phyloP scores from a whole-genome alignment of 2,329 filamentous ascomycete genomes.

The Hymenotorrendiella dingleyae region DNA sequence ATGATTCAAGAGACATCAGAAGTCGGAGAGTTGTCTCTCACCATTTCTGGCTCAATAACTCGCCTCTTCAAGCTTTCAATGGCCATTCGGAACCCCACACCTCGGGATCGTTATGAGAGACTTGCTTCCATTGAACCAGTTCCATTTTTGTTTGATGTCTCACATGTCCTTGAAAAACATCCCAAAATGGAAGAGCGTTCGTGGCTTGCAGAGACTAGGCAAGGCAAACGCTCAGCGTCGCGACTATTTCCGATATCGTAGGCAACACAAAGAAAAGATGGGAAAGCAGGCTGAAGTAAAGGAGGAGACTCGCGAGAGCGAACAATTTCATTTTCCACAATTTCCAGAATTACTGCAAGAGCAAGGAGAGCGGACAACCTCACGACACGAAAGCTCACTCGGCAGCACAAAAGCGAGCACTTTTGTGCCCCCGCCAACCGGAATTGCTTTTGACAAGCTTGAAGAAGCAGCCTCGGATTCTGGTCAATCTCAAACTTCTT shows the following conservation, averaged over 20 bases:
- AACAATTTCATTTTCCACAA: background rate
- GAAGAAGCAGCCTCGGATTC: conserved; percentile 1
- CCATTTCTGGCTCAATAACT: background rate
- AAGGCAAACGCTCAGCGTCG: conserved; percentile 4
- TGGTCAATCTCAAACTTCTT: conserved; percentile 1
- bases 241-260: conserved; percentile 5
- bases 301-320: background rate
- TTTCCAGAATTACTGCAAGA: background rate
- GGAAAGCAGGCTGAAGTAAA: background rate
- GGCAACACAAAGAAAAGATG: conserved; percentile 6
- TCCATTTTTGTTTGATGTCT: conserved; percentile 1
- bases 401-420: background rate
- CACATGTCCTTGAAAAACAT: conserved; percentile 2
- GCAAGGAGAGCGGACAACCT: background rate
- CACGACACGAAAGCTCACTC: background rate
- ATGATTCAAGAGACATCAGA: conserved; percentile 1
- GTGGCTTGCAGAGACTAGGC: background rate
- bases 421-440: background rate
- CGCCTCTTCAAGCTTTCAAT: conserved; percentile 7
- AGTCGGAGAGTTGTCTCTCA: background rate
- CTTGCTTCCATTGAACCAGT: background rate
- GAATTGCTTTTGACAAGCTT: background rate
- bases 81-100: conserved; percentile 1
- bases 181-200: background rate
- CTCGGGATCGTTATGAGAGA: conserved; percentile 2